Evolutionary conservation across 2,329 filamentous ascomycete genomes (phyloP).

Genomic region (Aspergillus eucalypticola): DNA sequence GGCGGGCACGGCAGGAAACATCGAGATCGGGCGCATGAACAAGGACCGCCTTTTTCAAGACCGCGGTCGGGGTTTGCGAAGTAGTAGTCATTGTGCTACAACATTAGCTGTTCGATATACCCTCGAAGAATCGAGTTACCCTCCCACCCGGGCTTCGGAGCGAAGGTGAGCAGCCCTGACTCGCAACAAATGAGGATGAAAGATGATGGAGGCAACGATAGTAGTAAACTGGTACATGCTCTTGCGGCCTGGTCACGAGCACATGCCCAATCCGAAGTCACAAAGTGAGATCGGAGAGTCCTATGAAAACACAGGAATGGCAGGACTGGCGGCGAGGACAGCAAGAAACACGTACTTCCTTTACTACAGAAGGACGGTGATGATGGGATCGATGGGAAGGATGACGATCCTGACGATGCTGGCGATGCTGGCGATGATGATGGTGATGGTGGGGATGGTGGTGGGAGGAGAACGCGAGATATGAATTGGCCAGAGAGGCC

Average conservation of each 20-base stretch:
- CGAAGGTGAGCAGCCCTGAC: slow-evolving; percentile 25
- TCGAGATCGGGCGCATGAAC: slow-evolving; percentile 16
- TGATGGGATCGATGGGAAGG: background rate
- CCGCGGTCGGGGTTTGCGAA: slow-evolving; percentile 14
- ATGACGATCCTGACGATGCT: background rate
- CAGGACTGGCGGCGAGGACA: slow-evolving; percentile 21
- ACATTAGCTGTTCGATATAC: slow-evolving; percentile 13
- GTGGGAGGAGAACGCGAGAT: background rate
- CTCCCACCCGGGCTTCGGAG: slow-evolving; percentile 27
- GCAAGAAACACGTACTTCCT: slow-evolving; percentile 19
- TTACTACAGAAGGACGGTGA: background rate
- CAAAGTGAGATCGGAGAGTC: slow-evolving; percentile 24
- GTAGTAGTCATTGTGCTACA: slow-evolving; percentile 18
- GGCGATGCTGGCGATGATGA: background rate
- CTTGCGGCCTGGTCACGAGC: slow-evolving; percentile 21
- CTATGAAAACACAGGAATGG: slow-evolving; percentile 27
- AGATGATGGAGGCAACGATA: slow-evolving; percentile 11
- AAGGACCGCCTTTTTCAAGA: slow-evolving; percentile 21
- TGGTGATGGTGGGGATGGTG: background rate
- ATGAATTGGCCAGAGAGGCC: background rate
- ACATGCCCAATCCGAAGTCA: slow-evolving; percentile 21
- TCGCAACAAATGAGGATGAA: slow-evolving; percentile 15
- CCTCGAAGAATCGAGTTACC: slow-evolving; percentile 26
- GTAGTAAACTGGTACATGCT: slow-evolving; percentile 18
- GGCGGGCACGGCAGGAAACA: slow-evolving; percentile 15